Evolutionary conservation across 73 alveolate genomes (phyloP).

Genomic region (Tetrahymena borealis): DNA sequence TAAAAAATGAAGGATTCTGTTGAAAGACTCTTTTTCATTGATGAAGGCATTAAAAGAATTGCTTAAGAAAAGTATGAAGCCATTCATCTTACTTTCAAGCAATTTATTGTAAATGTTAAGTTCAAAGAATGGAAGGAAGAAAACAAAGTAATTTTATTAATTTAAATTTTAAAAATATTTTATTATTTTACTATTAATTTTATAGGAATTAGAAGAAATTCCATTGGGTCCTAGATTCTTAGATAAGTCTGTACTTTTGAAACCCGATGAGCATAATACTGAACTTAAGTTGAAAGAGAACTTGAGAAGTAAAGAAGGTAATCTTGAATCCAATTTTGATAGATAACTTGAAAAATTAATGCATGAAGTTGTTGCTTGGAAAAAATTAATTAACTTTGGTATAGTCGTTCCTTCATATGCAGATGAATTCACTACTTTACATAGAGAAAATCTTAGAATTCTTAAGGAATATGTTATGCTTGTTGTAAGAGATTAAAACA

Average conservation of each 20-base stretch:
- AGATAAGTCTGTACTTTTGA: conserved; percentile 22
- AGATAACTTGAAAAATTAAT: conserved; percentile 54
- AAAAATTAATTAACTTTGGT: conserved; percentile 72
- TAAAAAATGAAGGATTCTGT: conserved; percentile 35
- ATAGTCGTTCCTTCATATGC: conserved; percentile 58
- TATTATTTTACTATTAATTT: background rate
- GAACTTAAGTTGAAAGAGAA: conserved; percentile 24
- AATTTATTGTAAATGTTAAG: conserved; percentile 60
- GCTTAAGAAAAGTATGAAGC: conserved; percentile 70
- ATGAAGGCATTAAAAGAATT: conserved; percentile 42
- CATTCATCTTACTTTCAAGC: conserved; percentile 53
- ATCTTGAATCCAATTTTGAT: conserved; percentile 79
- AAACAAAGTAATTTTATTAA: conserved; percentile 48
- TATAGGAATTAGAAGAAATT: conserved; percentile 29
- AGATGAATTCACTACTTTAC: conserved; percentile 46
- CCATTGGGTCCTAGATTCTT: conserved; percentile 9
- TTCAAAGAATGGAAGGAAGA: conserved; percentile 73
- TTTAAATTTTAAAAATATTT: background rate
- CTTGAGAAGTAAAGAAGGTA: conserved; percentile 27
- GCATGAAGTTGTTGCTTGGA: conserved; percentile 78
- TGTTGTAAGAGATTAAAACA: conserved; percentile 83
- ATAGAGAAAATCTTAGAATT: conserved; percentile 70
- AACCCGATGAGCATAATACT: conserved; percentile 19
- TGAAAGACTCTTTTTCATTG: conserved; percentile 42
- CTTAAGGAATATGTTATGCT: conserved; percentile 81